A percentile compares a stretch with the other conserved stretches of the same genome.
phyloP scores from a whole-genome alignment of 345 rosid genomes.

The thale cress (Arabidopsis thaliana) region DNA sequence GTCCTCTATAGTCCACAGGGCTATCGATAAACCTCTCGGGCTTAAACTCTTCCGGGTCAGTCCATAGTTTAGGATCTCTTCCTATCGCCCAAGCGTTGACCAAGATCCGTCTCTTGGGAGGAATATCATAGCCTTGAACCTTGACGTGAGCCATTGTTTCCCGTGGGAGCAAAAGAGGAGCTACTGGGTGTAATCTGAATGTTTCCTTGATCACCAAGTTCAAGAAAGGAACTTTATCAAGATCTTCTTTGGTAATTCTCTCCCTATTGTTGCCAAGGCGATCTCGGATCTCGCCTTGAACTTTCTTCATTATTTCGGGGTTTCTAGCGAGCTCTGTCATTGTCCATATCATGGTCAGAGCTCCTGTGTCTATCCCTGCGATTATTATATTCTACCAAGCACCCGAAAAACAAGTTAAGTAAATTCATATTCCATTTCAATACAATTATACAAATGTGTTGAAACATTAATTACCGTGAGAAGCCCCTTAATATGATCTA shows the following conservation, averaged over 20 bases:
- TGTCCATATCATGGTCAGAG: conserved; percentile 43
- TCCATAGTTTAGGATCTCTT: conserved; percentile 55
- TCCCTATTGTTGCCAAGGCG: conserved; percentile 44
- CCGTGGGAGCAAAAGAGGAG: conserved; percentile 58
- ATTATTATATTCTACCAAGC: conserved; percentile 36
- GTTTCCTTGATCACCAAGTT: conserved; percentile 59
- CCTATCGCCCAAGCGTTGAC: conserved; percentile 56
- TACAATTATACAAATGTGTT: not conserved
- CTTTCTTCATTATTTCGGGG: conserved; percentile 48
- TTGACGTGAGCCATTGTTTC: conserved; percentile 56
- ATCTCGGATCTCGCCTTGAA: conserved; percentile 52
- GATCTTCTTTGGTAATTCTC: conserved; percentile 50
- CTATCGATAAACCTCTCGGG: conserved; percentile 56
- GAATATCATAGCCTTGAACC: conserved; percentile 54
- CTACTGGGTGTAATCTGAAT: conserved; percentile 61
- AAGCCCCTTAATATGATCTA: conserved; percentile 37
- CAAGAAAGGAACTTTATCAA: conserved; percentile 49
- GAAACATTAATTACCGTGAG: conserved; percentile 23
- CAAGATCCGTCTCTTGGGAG: conserved; percentile 48
- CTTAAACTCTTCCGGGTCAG: conserved; percentile 47
- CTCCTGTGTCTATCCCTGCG: conserved; percentile 41
- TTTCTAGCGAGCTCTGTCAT: conserved; percentile 56
- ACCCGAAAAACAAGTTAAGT: not conserved
- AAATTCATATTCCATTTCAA: not conserved
- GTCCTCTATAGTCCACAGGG: conserved; percentile 54